Conservation (phyloP, 306 rosid species). For the Neltuma alba region DNA sequence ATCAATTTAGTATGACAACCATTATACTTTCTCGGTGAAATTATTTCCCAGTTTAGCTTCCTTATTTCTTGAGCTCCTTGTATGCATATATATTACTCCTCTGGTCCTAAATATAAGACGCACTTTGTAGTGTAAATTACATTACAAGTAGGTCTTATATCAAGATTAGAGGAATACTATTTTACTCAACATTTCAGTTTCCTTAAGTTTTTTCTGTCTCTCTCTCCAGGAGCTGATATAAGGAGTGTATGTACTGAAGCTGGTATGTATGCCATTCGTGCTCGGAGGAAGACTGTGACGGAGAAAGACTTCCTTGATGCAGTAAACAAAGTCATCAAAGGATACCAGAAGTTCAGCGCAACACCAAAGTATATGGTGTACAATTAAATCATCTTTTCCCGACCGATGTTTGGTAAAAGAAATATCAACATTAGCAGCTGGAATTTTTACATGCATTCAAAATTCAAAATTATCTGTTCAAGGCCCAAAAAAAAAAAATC, state of each 20-base stretch:
- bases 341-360: conserved; percentile 92
- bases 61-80: too few species aligned
- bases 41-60: background rate
- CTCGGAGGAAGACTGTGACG: conserved; percentile 85
- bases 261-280: conserved; percentile 90
- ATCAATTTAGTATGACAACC: background rate
- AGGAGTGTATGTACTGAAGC: conserved; percentile 93
- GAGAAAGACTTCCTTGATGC: conserved; percentile 95
- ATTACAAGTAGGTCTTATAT: too few species aligned
- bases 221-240: conserved; percentile 79
- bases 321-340: conserved; percentile 88
- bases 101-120: too few species aligned
- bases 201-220: conserved; percentile 18
- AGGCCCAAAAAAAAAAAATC: too few species aligned
- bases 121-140: too few species aligned
- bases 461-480: too few species aligned
- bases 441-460: background rate
- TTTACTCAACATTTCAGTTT: conserved; percentile 11
- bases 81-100: background rate
- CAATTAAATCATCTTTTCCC: conserved; percentile 50
- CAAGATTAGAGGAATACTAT: too few species aligned
- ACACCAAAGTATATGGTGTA: conserved; percentile 93
- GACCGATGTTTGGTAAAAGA: background rate
- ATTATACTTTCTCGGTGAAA: conserved; percentile 4
- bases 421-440: background rate